Conservation (phyloP, 1,284 basidiomycete genomes). For the Leccinum holopus region DNA sequence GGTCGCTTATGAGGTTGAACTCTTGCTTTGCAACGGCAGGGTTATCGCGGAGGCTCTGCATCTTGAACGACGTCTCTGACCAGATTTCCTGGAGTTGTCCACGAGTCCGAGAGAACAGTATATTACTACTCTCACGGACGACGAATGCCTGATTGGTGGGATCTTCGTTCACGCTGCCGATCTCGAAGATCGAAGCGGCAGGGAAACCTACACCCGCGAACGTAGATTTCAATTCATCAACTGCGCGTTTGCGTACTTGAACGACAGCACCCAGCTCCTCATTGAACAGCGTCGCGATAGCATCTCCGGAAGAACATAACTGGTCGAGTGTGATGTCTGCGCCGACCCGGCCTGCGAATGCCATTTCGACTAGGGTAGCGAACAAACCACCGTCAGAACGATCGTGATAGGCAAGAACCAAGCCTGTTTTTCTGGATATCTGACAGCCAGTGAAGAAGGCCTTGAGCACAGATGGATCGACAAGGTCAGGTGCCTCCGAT, state of each 20-base stretch:
- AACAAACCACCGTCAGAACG: slow-evolving; percentile 97
- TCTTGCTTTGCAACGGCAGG: slow-evolving; percentile 79
- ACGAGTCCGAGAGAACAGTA: slow-evolving; percentile 69
- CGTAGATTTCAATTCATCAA: slow-evolving; percentile 56
- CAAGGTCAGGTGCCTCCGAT: slow-evolving; percentile 86
- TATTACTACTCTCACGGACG: slow-evolving; percentile 53
- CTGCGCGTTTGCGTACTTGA: slow-evolving; percentile 71
- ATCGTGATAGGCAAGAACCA: slow-evolving; percentile 96
- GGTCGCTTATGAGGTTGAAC: slow-evolving; percentile 72
- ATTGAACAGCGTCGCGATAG: slow-evolving; percentile 82
- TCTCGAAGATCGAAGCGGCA: slow-evolving; percentile 64
- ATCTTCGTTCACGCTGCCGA: slow-evolving; percentile 66
- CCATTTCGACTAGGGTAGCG: slow-evolving; percentile 93
- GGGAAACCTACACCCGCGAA: slow-evolving; percentile 78
- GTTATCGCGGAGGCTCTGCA: slow-evolving; percentile 91
- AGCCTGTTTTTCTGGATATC: slow-evolving; percentile 58
- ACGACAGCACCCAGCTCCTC: slow-evolving; percentile 95
- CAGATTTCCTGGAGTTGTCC: slow-evolving; percentile 79
- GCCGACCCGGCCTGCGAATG: slow-evolving; percentile 88
- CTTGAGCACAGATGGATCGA: slow-evolving; percentile 72
- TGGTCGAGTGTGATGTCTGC: slow-evolving; percentile 67
- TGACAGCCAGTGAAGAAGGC: slow-evolving; percentile 83
- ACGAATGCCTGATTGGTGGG: slow-evolving; percentile 61
- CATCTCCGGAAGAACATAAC: slow-evolving; percentile 50
- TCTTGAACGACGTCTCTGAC: slow-evolving; percentile 92